Conservation (phyloP, 192 early-diverging fungal species). For the Dispira parvispora region DNA sequence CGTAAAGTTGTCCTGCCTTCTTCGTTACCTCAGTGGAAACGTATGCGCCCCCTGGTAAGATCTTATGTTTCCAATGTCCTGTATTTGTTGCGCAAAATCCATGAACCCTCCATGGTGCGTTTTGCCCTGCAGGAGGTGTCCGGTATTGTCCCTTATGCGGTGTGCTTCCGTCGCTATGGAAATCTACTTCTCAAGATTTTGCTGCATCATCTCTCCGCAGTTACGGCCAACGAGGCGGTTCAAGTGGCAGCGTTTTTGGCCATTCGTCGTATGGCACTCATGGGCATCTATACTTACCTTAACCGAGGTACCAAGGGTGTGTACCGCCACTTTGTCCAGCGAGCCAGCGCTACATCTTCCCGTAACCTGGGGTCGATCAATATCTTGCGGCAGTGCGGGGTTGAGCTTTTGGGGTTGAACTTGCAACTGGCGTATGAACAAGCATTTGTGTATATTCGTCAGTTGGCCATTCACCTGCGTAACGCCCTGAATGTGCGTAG, state of each 20-base stretch:
- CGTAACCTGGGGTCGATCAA: constrained; percentile 70
- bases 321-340: constrained; percentile 65
- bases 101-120: constrained; percentile 67
- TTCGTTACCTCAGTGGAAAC: constrained; percentile 45
- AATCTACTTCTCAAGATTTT: constrained; percentile 60
- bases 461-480: constrained; percentile 84
- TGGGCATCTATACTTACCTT: constrained; percentile 32
- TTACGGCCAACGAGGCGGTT: constrained; percentile 42
- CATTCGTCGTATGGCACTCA: constrained; percentile 53
- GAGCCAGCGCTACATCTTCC: constrained; percentile 55
- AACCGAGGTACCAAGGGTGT: constrained; percentile 62
- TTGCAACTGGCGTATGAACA: constrained; percentile 74
- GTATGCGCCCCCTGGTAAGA: constrained; percentile 59
- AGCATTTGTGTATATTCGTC: constrained; percentile 83
- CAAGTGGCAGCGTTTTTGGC: constrained; percentile 71
- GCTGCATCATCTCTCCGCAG: constrained; percentile 31
- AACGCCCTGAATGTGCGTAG: constrained; percentile 70
- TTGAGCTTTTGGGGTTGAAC: constrained; percentile 72
- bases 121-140: constrained; percentile 74
- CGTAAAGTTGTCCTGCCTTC: constrained; percentile 21
- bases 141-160: constrained; percentile 54
- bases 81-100: constrained; percentile 62
- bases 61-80: constrained; percentile 62
- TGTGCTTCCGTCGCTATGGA: constrained; percentile 59
- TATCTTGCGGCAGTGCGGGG: constrained; percentile 86